phyloP scores from a whole-genome alignment of 1,284 basidiomycete species.

The Volvariella volvacea region DNA sequence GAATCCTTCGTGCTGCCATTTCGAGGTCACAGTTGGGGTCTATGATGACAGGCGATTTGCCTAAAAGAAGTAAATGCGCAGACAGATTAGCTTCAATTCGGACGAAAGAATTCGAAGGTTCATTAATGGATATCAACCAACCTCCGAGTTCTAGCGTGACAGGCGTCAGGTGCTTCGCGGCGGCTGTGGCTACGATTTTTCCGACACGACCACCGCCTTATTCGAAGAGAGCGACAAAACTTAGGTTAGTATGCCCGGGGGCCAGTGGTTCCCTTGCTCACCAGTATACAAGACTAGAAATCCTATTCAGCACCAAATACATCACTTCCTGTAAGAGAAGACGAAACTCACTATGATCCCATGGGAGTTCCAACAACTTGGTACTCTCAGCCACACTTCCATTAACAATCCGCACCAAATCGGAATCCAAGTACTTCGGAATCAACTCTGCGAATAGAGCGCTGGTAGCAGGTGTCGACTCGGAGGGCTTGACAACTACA shows the following conservation, averaged over 20 bases:
- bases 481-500: constrained; percentile 76
- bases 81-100: constrained; percentile 31
- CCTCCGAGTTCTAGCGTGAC: constrained; percentile 65
- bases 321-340: too few species aligned
- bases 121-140: constrained; percentile 6
- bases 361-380: constrained; percentile 56
- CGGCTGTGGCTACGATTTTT: constrained; percentile 74
- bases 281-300: constrained; percentile 53
- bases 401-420: constrained; percentile 67
- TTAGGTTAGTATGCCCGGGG: too few species aligned
- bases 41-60: constrained; percentile 82
- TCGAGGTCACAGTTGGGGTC: constrained; percentile 62
- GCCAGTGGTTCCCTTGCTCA: constrained; percentile 15
- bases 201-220: constrained; percentile 72
- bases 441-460: constrained; percentile 69
- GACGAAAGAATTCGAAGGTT: too few species aligned
- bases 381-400: constrained; percentile 75
- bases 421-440: constrained; percentile 77
- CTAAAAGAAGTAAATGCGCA: constrained; percentile 24
- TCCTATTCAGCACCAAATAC: too few species aligned
- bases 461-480: constrained; percentile 63
- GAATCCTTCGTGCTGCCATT: constrained; percentile 51
- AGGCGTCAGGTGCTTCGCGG: constrained; percentile 83
- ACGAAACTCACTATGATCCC: constrained; percentile 78
- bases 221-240: constrained; percentile 11